Conservation (phyloP, 306 rosid genomes). For the Ormosia emarginata region DNA sequence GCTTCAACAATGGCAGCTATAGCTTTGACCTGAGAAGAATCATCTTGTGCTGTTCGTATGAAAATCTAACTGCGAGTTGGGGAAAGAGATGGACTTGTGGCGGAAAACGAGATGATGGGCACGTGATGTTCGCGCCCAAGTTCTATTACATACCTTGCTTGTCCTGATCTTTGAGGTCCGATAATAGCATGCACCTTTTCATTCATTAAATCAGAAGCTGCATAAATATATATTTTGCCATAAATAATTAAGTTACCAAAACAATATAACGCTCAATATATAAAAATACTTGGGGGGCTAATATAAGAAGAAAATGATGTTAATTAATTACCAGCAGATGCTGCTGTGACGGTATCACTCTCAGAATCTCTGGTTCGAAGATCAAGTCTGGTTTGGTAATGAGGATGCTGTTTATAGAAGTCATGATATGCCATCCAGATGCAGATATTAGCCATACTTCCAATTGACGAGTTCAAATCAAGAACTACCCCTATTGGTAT, state of each 20-base stretch:
- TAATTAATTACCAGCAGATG: slow-evolving; percentile 19
- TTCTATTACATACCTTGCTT: slow-evolving; percentile 31
- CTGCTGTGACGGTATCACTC: slow-evolving; percentile 16
- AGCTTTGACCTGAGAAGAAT: slow-evolving; percentile 24
- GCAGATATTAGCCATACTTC: slow-evolving; percentile 12
- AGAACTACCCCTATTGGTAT: slow-evolving; percentile 33
- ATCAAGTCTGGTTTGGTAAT: slow-evolving; percentile 14
- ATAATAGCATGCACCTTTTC: slow-evolving; percentile 33
- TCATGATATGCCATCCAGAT: slow-evolving; percentile 28
- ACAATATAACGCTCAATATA: not conserved
- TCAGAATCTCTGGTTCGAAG: slow-evolving; percentile 4
- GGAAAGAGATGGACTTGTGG: slow-evolving; percentile 41
- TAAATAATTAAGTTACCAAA: not conserved
- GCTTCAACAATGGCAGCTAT: slow-evolving; percentile 21
- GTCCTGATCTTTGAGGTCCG: slow-evolving; percentile 32
- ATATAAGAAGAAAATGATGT: not conserved
- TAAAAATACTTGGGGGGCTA: too few relatives aligned
- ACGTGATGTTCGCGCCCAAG: slow-evolving; percentile 24
- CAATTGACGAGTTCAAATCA: slow-evolving; percentile 17
- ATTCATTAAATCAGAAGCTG: slow-evolving; percentile 29
- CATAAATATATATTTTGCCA: not conserved
- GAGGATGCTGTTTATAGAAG: slow-evolving; percentile 19
- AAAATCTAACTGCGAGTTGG: slow-evolving; percentile 24
- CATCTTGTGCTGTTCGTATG: slow-evolving; percentile 32
- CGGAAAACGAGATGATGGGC: slow-evolving; percentile 32